Base-by-base conservation (phyloP, 1,284 basidiomycete genomes). In the Melanopsichium pennsylvanicum region DNA sequence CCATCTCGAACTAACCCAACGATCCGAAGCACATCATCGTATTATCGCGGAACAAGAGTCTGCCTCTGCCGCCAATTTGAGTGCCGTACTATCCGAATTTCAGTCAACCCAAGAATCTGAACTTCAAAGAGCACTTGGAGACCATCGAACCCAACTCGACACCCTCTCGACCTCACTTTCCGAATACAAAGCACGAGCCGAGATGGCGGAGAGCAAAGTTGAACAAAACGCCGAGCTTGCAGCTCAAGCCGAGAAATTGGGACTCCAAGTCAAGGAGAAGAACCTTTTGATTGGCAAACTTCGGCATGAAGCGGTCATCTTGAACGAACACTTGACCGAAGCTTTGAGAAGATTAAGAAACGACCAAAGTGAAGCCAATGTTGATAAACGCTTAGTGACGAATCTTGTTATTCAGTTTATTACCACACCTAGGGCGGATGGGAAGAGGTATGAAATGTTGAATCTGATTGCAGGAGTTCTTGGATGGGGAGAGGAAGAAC, bases 371-470 rank as follows among this genome's bases (percentile, higher is more conserved):
- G 91, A 92, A 58, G 89, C 87, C 45, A 95, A 91, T 63, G 95
- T 98, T 16, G 95, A 98, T 80, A 85, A 84, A 55, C 88, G 93
- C 12, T 87, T 99, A 2, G 92, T 99, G 26, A 96, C 91, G 21
- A 99, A 99, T 77, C 88, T 98, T 37, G 84, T 99, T 10, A 85
- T 98, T n/a, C 88, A 89, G 1, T 99, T 97, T 84, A 85, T 99
- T 44, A 87, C 86, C 8, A 94, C 93, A 0, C 91, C 93, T 9
- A 88, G 96, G 9, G 90, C 88, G 19, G 95, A 99, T 81, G 84
- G 89, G 19, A 98, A 98, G 81, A 88, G 95, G 6, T 99, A 95
- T 81, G 96, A 99, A 83, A 97, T 98, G 89, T 86, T 99, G 11
- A 86, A 87, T 1, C 85, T 99, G 0, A 86, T 99, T 5, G 86